Conservation (phyloP, 2,329 filamentous ascomycete genomes). For the Coniochaeta sp. region DNA sequence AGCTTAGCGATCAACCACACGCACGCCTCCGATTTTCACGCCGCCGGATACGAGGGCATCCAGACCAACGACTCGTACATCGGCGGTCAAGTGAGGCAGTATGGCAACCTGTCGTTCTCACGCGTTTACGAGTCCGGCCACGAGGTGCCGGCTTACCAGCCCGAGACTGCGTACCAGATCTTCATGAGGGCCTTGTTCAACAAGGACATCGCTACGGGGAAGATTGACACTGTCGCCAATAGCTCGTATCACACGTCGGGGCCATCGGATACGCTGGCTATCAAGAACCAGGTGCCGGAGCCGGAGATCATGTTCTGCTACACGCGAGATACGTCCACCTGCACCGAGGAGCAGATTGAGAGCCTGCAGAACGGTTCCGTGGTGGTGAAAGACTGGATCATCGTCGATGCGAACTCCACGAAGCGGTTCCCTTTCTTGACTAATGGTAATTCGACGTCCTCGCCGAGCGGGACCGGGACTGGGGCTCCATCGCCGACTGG, state of each 20-base stretch:
- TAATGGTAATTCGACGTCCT: slow-evolving; percentile 21
- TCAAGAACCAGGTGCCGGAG: slow-evolving; percentile 37
- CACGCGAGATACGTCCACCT: slow-evolving; percentile 47
- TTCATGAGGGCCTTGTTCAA: slow-evolving; percentile 45
- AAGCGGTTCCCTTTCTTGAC: slow-evolving; percentile 25
- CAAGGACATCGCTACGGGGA: slow-evolving; percentile 41
- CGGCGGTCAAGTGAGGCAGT: slow-evolving; percentile 62
- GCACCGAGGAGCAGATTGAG: slow-evolving; percentile 42
- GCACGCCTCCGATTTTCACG: slow-evolving; percentile 38
- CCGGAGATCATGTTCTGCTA: slow-evolving; percentile 49
- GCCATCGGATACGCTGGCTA: slow-evolving; percentile 29
- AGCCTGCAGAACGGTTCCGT: slow-evolving; percentile 44
- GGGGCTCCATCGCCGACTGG: background rate
- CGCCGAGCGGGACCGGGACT: background rate
- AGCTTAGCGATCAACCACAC: slow-evolving; percentile 42
- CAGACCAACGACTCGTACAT: slow-evolving; percentile 52
- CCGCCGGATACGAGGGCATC: slow-evolving; percentile 59
- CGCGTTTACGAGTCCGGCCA: slow-evolving; percentile 52
- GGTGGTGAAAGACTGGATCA: slow-evolving; percentile 32
- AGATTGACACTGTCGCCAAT: slow-evolving; percentile 31
- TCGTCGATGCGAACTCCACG: slow-evolving; percentile 11
- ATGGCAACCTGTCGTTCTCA: slow-evolving; percentile 57
- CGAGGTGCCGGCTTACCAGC: slow-evolving; percentile 45
- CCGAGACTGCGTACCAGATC: slow-evolving; percentile 36
- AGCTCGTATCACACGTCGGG: slow-evolving; percentile 24